Conservation (phyloP, 768 basidiomycete species). For the Tricholoma sp. region DNA sequence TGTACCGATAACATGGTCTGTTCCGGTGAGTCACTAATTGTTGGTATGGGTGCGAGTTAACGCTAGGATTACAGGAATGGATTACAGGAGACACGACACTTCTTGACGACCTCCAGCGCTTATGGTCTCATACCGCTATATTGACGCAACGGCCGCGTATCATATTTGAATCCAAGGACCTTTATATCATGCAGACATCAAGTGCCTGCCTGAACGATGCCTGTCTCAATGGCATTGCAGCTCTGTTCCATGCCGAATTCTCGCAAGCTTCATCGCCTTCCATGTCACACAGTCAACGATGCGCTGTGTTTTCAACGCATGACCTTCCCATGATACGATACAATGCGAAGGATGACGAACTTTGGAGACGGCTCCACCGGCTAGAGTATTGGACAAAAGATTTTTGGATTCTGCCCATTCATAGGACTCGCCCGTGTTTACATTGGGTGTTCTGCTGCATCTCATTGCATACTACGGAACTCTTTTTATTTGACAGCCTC, state of each 20-base stretch:
- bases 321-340: slow-evolving; percentile 3
- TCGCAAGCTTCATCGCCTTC: neutral
- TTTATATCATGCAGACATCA: slow-evolving; percentile 1
- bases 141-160: neutral
- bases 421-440: neutral
- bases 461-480: neutral
- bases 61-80: neutral
- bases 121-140: neutral
- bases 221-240: too few relatives aligned
- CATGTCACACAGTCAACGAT: slow-evolving; percentile 5
- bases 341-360: neutral
- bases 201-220: neutral
- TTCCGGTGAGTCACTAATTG: neutral
- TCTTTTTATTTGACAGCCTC: slow-evolving; percentile 3
- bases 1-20: neutral
- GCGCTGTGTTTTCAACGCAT: slow-evolving; percentile 1
- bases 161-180: neutral
- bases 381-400: too few relatives aligned
- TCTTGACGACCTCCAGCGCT: neutral
- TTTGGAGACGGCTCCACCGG: neutral
- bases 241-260: neutral
- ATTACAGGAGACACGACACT: neutral
- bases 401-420: slow-evolving; percentile 3
- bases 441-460: slow-evolving; percentile 2
- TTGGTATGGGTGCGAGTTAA: neutral